Evolutionary conservation across 1,284 basidiomycete genomes (phyloP), one percentile per base, ranked within the genome.

Genomic region (Limonomyces culmigenus): DNA sequence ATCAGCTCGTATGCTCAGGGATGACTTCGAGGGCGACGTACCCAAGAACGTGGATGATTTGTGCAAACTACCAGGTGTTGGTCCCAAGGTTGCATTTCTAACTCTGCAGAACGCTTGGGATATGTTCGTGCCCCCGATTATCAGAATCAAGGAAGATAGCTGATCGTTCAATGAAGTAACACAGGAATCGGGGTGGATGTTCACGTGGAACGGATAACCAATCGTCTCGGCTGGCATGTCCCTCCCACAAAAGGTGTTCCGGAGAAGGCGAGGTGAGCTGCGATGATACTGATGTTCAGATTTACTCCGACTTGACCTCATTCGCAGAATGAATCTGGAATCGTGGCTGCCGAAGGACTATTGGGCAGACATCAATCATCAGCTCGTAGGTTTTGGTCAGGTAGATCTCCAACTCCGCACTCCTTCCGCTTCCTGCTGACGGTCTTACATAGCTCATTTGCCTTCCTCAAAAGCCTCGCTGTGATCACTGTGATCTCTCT

Each of bases 131-230:
- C 32, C 14, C 6, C 17, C 27, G 23, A 27, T 12, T 20, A 4
- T 29, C 15, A 25, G 10, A 31, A 31, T 17, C 19, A 12, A 33
- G 5, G 14, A 34, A 33, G 36, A 4, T 14, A 36, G 3, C 33
- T 41, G 37, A 35, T 35, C 20, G 19, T 39, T 6, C 19, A 30
- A 10, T 3, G 39, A 45, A 87, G 86, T 33, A 92, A 95, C 46
- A 65, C 71, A n/a, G 93, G 92, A 0, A 95, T 98, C 27, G 93
- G 93, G 0, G 92, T 97, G 0, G 93, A 97, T 47, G 81, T 88
- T 0, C 91, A 98, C 49, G 93, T 98, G 1, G 91, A 97, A 47
- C 65, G 93, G 1, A 92, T 97, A 39, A 88, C 89, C 11, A 93
- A 96, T 47, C 67, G 91, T 14, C 57, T 97, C 0, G 77, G 83